phyloP scores from a whole-genome alignment of 768 basidiomycete species.

The Pholiota microspora region DNA sequence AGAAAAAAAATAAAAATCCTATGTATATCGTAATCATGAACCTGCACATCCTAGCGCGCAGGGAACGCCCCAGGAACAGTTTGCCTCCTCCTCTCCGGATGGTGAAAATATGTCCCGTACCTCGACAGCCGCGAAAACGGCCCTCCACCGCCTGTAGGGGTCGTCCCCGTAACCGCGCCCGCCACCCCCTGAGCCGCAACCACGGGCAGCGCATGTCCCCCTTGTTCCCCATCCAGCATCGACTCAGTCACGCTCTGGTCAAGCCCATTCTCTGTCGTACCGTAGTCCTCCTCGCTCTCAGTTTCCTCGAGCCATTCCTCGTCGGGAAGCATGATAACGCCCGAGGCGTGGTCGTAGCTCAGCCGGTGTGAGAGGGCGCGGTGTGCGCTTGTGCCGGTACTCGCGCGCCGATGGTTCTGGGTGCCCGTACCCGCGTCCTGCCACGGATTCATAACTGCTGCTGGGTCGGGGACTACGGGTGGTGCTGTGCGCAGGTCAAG shows the following conservation, averaged over 20 bases:
- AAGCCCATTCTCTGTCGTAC: slow-evolving; percentile 30
- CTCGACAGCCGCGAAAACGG: slow-evolving; percentile 49
- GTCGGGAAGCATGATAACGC: slow-evolving; percentile 87
- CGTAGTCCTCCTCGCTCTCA: slow-evolving; percentile 49
- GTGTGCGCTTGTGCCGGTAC: slow-evolving; percentile 1
- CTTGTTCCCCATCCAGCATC: slow-evolving; percentile 18
- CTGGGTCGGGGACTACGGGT: slow-evolving; percentile 19
- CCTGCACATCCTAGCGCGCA: not conserved
- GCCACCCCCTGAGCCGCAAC: not conserved
- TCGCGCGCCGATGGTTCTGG: not conserved
- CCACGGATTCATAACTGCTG: slow-evolving; percentile 54
- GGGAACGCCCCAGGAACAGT: slow-evolving; percentile 64
- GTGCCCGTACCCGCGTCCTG: slow-evolving; percentile 37
- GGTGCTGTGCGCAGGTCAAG: slow-evolving; percentile 1
- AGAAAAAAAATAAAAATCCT: not conserved
- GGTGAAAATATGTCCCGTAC: slow-evolving; percentile 83
- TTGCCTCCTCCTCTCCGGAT: slow-evolving; percentile 69
- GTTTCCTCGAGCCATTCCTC: slow-evolving; percentile 57
- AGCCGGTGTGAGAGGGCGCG: slow-evolving; percentile 52
- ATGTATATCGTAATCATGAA: not conserved
- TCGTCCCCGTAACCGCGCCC: slow-evolving; percentile 3
- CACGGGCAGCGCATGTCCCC: not conserved
- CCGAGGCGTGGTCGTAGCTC: slow-evolving; percentile 84
- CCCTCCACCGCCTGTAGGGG: slow-evolving; percentile 13
- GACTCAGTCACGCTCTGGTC: slow-evolving; percentile 27